Base-by-base conservation (phyloP, 495 filamentous ascomycete genomes). In the Annulohypoxylon bovei region DNA sequence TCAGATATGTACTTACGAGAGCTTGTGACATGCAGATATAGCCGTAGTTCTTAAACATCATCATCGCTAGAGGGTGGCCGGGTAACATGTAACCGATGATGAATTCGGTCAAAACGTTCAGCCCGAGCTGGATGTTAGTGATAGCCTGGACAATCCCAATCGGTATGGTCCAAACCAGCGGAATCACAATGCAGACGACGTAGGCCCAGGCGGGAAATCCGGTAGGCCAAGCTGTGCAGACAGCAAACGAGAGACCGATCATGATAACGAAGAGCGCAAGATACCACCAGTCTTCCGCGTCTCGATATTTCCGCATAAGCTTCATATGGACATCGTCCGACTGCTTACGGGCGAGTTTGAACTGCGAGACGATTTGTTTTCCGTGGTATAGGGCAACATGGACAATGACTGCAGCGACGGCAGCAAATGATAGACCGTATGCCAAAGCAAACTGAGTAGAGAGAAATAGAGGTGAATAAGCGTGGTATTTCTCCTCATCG, bases 31-130 rank as follows among this genome's bases (percentile, higher is more conserved):
- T 87, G 68, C 86, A 87, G 54, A 91, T 87, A 68, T 91, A 92
- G 53, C 89, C 88, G 71, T 90, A 91, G 37, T 87, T 91, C 71
- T 92, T 92, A 81, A 92, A 92, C 68, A 89, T 80, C 88, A 90
- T 93, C 76, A 89, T 88, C 35, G 89, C 89, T 4, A 91, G 74
- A 1, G 89, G 89, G 9, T 83, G 82, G 11, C 89, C 89, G 4
- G 90, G 86, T 39, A 89, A 85, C 66, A 90, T 88, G 77, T 92
- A 91, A 3, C 90, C 89, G 35, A 88, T 86, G 64, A 92, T 83
- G 67, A 88, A 92, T 74, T 92, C 90, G 22, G 90, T 90, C 23
- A 92, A 76, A 4, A 91, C 81, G 67, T 91, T 91, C 30, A 91
- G 77, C 3, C 89, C 89, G 33, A 90, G 87, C 73, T 88, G 87